A percentile compares a stretch with the other conserved stretches of the same genome.
phyloP scores from a whole-genome alignment of 75 land plant genomes.

The Adiantum capillusveneris region DNA sequence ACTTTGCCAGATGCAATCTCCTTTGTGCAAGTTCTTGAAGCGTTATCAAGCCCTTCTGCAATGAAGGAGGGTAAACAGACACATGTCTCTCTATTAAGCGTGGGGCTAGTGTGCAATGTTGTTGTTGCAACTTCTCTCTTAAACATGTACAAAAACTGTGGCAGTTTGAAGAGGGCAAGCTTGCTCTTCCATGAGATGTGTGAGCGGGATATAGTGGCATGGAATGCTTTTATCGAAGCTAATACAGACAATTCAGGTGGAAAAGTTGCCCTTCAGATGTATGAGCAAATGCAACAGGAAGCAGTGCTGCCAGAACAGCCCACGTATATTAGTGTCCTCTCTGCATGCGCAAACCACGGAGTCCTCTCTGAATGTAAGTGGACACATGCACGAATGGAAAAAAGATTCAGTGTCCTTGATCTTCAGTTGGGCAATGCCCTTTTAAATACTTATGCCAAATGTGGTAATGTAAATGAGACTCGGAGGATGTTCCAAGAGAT shows the following conservation, averaged over 20 bases:
- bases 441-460: constrained; percentile 36
- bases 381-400: constrained; percentile 1
- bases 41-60: constrained; percentile 4
- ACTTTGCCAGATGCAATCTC: constrained; percentile 24
- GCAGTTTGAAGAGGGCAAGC: constrained; percentile 13
- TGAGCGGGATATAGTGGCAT: constrained; percentile 13
- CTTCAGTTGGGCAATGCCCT: constrained; percentile 12
- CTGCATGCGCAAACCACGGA: constrained; percentile 17
- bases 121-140: constrained; percentile 17
- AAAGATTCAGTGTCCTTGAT: background rate
- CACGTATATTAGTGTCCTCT: constrained; percentile 9
- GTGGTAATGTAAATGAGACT: constrained; percentile 31
- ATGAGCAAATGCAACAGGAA: constrained; percentile 10
- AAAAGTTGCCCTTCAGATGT: constrained; percentile 9
- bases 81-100: constrained; percentile 8
- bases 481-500: constrained; percentile 37
- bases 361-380: constrained; percentile 7
- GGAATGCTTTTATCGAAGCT: constrained; percentile 25
- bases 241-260: constrained; percentile 10
- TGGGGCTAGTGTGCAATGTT: constrained; percentile 12
- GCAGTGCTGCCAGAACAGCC: constrained; percentile 8
- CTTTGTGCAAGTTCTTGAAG: constrained; percentile 20
- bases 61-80: constrained; percentile 5
- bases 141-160: constrained; percentile 18
- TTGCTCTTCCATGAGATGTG: constrained; percentile 17